Evolutionary conservation across 768 basidiomycete genomes (phyloP), one percentile per base, ranked within the genome.

Genomic region (Rickenella mellea): DNA sequence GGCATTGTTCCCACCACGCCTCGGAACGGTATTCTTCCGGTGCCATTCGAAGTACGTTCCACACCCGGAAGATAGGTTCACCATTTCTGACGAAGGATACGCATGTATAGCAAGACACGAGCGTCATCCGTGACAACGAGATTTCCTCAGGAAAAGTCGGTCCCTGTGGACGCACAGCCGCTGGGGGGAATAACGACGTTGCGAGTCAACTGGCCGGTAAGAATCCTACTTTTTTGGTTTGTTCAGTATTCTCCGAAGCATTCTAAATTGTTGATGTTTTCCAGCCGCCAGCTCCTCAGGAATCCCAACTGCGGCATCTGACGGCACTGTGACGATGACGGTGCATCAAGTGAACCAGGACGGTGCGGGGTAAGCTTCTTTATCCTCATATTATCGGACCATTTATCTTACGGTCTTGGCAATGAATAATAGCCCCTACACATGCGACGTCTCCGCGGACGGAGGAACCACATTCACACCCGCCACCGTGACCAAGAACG

Each of bases 21-120:
- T 27, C 47, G 47, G n/a, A 39, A 39, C 31, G 47, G 47, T n/a
- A n/a, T n/a, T n/a, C n/a, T n/a, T n/a, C n/a, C n/a, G n/a, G n/a
- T n/a, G n/a, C n/a, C n/a, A n/a, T n/a, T n/a, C n/a, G n/a, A n/a
- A n/a, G n/a, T n/a, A n/a, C n/a, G n/a, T n/a, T n/a, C n/a, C n/a
- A n/a, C n/a, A n/a, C n/a, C n/a, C n/a, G n/a, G n/a, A n/a, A n/a
- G n/a, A n/a, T n/a, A n/a, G n/a, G n/a, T n/a, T n/a, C n/a, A n/a
- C n/a, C n/a, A n/a, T n/a, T n/a, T n/a, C n/a, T n/a, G 4, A 40
- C 35, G 7, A 37, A 31, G 21, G 25, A 30, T 15, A 40, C 22
- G 14, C 47, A 43, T 7, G 44, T 48, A 43, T 31, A 48, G 39
- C 46, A 47, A 39, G 46, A 47, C 27, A 44, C 43, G 8, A 43